Evolutionary conservation across 139 green algal species (phyloP).

Genomic region (Gonium pectorale): DNA sequence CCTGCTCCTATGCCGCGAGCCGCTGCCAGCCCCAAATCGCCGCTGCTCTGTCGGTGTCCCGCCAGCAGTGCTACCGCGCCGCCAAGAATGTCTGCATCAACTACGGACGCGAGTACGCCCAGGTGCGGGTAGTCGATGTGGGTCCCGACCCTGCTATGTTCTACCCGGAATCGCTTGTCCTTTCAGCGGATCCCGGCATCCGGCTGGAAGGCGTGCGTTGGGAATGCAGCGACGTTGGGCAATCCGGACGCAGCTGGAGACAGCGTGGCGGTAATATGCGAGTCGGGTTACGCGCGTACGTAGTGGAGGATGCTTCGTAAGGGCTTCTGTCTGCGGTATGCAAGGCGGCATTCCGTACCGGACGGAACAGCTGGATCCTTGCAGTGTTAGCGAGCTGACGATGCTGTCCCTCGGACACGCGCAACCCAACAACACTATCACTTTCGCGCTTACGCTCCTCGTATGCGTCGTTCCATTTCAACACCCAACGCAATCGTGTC

Average conservation of each 20-base stretch:
- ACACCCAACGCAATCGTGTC: neutral
- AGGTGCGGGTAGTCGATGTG: neutral
- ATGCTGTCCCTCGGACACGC: neutral
- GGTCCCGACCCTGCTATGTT: neutral
- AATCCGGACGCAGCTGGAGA: too few species aligned
- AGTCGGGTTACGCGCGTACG: neutral
- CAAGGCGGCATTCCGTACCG: too few species aligned
- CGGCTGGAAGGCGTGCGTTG: too few species aligned
- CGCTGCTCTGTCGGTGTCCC: neutral
- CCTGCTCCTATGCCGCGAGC: neutral
- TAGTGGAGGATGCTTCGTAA: too few species aligned
- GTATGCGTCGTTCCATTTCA: neutral
- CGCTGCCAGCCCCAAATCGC: neutral
- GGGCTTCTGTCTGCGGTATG: neutral
- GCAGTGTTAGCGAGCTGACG: too few species aligned
- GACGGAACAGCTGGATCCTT: too few species aligned
- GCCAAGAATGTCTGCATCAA: slow-evolving; percentile 16
- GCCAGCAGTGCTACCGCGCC: neutral
- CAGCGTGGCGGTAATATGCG: too few species aligned
- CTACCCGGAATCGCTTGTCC: too few species aligned
- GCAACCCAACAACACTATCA: neutral
- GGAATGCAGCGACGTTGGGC: too few species aligned
- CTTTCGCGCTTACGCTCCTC: neutral
- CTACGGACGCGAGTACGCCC: neutral
- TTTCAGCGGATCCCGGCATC: neutral